Evolutionary conservation across 176 grass and related monocot genomes (phyloP).

Genomic region (Cenchrus fungigraminus): DNA sequence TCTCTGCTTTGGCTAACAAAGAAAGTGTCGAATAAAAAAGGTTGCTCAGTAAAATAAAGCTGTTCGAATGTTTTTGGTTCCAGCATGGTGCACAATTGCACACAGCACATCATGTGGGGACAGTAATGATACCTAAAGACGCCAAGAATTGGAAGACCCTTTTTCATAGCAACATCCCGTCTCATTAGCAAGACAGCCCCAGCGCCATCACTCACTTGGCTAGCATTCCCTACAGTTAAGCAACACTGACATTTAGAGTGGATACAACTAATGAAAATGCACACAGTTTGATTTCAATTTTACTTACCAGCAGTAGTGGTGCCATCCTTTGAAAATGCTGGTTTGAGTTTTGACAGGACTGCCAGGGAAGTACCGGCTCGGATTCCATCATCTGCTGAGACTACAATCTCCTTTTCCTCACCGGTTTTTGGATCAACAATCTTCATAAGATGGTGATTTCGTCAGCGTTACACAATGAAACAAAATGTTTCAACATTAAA

Average conservation of each 20-base stretch:
- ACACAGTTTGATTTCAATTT: constrained; percentile 11
- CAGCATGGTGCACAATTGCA: background rate
- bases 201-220: constrained; percentile 93
- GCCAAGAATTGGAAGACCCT: constrained; percentile 80
- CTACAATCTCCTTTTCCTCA: constrained; percentile 63
- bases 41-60: constrained; percentile 10
- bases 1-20: constrained; percentile 11
- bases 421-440: constrained; percentile 87
- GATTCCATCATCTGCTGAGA: constrained; percentile 89
- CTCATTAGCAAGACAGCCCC: constrained; percentile 88
- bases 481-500: background rate
- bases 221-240: constrained; percentile 78
- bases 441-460: constrained; percentile 45
- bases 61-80: background rate
- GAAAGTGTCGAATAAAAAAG: background rate
- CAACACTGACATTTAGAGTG: constrained; percentile 2
- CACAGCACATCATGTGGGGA: background rate
- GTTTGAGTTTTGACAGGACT: constrained; percentile 83
- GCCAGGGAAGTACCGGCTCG: constrained; percentile 62
- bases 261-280: constrained; percentile 17
- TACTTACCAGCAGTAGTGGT: constrained; percentile 89
- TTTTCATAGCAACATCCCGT: constrained; percentile 79
- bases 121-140: constrained; percentile 57
- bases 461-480: constrained; percentile 20
- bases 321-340: constrained; percentile 91